phyloP scores from a whole-genome alignment of 306 rosid species.

The Comarum palustre region DNA sequence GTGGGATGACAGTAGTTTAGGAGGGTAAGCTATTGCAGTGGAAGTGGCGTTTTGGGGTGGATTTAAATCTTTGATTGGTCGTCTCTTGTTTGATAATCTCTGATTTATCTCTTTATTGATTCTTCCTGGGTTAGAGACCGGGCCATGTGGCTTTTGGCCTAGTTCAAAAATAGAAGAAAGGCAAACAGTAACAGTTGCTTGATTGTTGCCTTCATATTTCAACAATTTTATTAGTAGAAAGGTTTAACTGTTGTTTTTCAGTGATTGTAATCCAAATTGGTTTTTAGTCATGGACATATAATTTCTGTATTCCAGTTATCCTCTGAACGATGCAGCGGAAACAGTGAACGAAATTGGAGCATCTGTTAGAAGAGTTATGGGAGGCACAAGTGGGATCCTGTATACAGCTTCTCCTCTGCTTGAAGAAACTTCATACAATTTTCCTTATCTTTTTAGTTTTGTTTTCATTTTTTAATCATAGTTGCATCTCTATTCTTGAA shows the following conservation, averaged over 20 bases:
- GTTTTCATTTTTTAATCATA: neutral
- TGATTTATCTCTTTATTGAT: neutral
- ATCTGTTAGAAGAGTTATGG: constrained; percentile 80
- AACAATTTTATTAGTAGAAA: neutral
- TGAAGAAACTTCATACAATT: constrained; percentile 2
- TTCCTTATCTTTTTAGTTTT: constrained; percentile 9
- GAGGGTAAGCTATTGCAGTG: neutral
- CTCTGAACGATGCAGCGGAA: constrained; percentile 88
- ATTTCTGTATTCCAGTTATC: constrained; percentile 60
- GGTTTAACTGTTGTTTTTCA: constrained; percentile 14
- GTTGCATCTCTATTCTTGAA: neutral
- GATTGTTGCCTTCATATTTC: neutral
- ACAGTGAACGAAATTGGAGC: constrained; percentile 80
- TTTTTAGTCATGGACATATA: constrained; percentile 27
- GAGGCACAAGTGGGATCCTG: constrained; percentile 96
- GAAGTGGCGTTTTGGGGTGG: neutral
- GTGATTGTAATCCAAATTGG: constrained; percentile 20
- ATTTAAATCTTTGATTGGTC: neutral
- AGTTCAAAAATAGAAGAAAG: neutral
- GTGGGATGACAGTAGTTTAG: neutral
- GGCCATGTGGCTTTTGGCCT: neutral
- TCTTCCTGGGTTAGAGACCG: neutral
- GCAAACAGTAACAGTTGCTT: neutral
- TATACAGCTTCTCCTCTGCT: constrained; percentile 41
- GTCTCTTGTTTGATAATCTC: neutral